Evolutionary conservation across 495 filamentous ascomycete genomes (phyloP), one percentile per base, ranked within the genome.

Genomic region (Lophium mytilinum): DNA sequence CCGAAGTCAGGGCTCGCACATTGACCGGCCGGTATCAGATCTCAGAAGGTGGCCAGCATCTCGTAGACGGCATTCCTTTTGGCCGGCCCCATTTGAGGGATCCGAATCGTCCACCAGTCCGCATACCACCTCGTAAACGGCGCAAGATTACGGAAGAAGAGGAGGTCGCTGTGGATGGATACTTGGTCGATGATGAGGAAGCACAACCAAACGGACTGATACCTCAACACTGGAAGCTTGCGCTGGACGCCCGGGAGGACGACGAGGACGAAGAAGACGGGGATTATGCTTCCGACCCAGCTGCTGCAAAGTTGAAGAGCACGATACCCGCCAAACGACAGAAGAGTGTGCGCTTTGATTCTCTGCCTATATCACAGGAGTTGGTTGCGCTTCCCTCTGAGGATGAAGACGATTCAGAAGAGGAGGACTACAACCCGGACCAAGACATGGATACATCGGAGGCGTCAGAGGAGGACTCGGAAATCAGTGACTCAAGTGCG

Each of bases 41-140:
- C 24, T 83, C 88, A 0, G 56, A 73, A 8, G 84, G 87, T 60
- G 93, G 93, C 19, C 85, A 78, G 65, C 92, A 90, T 69, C 76
- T 98, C 12, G 80, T 94, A 10, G 93, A 98, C 66, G 93, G 93
- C 18, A 78, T 96, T 17, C 78, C 93, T 1, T 97, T 95, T 67
- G 93, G 93, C 7, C 79, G 86, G 43, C 84, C 85, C 6, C 85
- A 78, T 34, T 70, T 89, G 33, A 80, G 79, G 65, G 66, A 75
- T 17, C 73, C 80, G 0, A 75, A 78, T 52, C 79, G 91, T 56
- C 92, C 93, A 11, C 65, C 77, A 0, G 72, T 95, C 30, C 70
- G 76, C 3, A 92, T 94, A 37, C 90, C 89, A 3, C 83, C 90
- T 4, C 76, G 83, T 52, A 95, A 95, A 70, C 82, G 86, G 52